phyloP scores from a whole-genome alignment of 176 grass and related monocot genomes.

The Alopecurus myosuroides region DNA sequence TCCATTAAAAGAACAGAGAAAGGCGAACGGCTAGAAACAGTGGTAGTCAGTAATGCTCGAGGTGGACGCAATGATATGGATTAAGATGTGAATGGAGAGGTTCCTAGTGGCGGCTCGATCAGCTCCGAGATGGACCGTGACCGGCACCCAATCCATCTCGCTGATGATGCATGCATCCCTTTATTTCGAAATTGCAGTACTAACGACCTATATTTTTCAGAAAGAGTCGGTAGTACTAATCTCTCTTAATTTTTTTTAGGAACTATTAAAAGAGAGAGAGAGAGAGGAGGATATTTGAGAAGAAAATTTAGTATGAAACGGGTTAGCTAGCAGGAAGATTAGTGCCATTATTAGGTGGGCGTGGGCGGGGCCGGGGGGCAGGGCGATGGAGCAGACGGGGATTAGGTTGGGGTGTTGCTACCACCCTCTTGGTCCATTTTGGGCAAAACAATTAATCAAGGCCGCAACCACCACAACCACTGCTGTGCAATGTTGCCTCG shows the following conservation, averaged over 20 bases:
- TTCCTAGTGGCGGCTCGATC: not conserved
- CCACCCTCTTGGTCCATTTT: not conserved
- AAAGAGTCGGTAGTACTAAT: not conserved
- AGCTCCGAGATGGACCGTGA: not conserved
- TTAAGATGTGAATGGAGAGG: not conserved
- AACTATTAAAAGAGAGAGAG: no score
- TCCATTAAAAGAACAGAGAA: constrained; percentile 28
- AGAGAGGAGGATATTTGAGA: not conserved
- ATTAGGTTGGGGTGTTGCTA: constrained; percentile 35
- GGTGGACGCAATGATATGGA: not conserved
- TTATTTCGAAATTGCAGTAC: not conserved
- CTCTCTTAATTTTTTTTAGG: no score
- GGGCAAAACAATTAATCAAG: not conserved
- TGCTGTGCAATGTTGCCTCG: not conserved
- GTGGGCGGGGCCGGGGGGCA: not conserved
- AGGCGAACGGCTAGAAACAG: constrained; percentile 18
- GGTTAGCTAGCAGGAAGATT: not conserved
- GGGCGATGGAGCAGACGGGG: not conserved
- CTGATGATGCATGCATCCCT: not conserved
- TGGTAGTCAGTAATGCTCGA: constrained; percentile 26
- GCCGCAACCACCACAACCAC: constrained; percentile 38
- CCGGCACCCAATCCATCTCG: not conserved
- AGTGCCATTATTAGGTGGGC: not conserved
- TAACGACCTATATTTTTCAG: not conserved
- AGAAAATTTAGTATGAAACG: not conserved